A percentile compares a stretch with the other conserved stretches of the same genome.
Evolutionary conservation across 352 stramenopile genomes (phyloP).

Genomic region (Globisporangium ultimum): DNA sequence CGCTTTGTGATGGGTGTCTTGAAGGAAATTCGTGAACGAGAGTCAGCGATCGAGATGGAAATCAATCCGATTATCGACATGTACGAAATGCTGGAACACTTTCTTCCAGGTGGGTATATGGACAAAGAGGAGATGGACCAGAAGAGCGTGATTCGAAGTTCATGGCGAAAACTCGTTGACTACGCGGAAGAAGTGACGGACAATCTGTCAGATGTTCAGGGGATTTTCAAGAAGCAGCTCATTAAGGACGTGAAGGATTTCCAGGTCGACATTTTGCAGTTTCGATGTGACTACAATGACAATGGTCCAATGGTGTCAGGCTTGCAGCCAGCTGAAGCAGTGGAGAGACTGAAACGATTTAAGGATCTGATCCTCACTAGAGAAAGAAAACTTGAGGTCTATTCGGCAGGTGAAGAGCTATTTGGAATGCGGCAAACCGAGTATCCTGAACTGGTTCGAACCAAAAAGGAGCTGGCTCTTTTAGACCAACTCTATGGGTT

Average conservation of each 20-base stretch:
- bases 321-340: slow-evolving; percentile 72
- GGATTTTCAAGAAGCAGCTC: slow-evolving; percentile 89
- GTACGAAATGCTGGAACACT: slow-evolving; percentile 90
- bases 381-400: slow-evolving; percentile 87
- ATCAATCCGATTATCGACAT: slow-evolving; percentile 88
- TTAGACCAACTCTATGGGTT: slow-evolving; percentile 87
- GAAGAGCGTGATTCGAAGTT: slow-evolving; percentile 80
- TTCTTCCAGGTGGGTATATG: slow-evolving; percentile 80
- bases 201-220: slow-evolving; percentile 79
- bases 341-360: slow-evolving; percentile 83
- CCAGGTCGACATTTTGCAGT: slow-evolving; percentile 57
- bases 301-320: slow-evolving; percentile 73
- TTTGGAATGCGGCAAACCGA: slow-evolving; percentile 83
- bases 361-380: slow-evolving; percentile 76
- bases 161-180: slow-evolving; percentile 87
- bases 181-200: slow-evolving; percentile 89
- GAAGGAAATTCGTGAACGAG: slow-evolving; percentile 79
- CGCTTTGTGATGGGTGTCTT: slow-evolving; percentile 84
- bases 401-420: slow-evolving; percentile 82
- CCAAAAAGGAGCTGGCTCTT: slow-evolving; percentile 82
- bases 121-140: slow-evolving; percentile 91
- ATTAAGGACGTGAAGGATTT: slow-evolving; percentile 88
- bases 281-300: slow-evolving; percentile 63
- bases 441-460: slow-evolving; percentile 82
- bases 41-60: slow-evolving; percentile 88